Evolutionary conservation across 2,329 filamentous ascomycete species (phyloP), one percentile per base, ranked within the genome.

Genomic region (Hypoxylon sp.): DNA sequence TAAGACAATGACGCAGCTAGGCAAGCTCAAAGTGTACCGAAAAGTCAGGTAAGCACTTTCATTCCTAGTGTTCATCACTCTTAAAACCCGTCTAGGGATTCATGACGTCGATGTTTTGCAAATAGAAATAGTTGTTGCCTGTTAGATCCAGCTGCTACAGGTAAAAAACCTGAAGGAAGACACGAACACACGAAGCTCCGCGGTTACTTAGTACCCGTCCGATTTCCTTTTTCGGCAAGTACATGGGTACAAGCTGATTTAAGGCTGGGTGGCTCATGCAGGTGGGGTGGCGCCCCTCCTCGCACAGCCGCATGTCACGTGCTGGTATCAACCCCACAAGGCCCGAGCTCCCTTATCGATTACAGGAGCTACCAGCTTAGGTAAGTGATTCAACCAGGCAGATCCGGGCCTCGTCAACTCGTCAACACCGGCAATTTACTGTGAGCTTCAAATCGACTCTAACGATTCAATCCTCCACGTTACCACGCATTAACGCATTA

Each of bases 401-500:
- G 69, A 71, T 53, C 68, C 46, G 46, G 60, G 69, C 69, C 37
- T 68, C 69, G 69, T 71, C 69, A 71, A 71, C 69, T 57, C 41
- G 13, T 32, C 47, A 50, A 58, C n/a, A 41, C n/a, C 30, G 39
- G 39, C 26, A 55, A 54, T 68, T 65, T 62, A 52, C 34, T 49
- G 53, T n/a, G 39, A 67, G 64, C 63, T 67, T 59, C 54, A 65
- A n/a, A 44, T 70, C 49, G 26, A 49, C 49, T 65, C 43, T 62
- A 55, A 53, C 48, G 52, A 50, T 52, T 56, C 61, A 52, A 63
- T 43, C 58, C 24, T 34, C 54, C 49, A 62, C 49, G 55, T 30
- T 11, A 49, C 49, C 19, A 28, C 58, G 28, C 51, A 20, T 30
- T 7, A 37, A 34, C 22, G 52, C 48, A 15, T 34, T n/a, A n/a